Conservation (phyloP, 441 rosid genomes). For the Euphorbia celastroides region DNA sequence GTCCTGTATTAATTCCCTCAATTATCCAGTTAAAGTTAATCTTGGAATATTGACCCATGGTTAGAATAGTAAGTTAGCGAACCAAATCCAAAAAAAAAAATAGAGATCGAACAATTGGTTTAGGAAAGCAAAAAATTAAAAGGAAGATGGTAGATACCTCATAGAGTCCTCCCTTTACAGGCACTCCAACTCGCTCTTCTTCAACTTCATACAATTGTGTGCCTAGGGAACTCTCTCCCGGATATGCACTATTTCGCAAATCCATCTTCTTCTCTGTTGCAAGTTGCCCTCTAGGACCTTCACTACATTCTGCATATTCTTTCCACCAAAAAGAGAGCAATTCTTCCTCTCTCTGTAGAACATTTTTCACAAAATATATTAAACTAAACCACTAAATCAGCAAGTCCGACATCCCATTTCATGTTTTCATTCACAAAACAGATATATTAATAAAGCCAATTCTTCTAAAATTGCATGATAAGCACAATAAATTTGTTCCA, state of each 20-base stretch:
- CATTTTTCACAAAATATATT: constrained; percentile 14
- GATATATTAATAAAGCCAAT: neutral
- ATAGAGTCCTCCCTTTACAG: constrained; percentile 95
- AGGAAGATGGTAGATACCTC: constrained; percentile 48
- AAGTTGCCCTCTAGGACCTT: constrained; percentile 57
- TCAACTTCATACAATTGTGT: constrained; percentile 47
- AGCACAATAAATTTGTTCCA: neutral
- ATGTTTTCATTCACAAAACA: neutral
- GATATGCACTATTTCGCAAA: constrained; percentile 25
- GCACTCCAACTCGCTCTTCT: constrained; percentile 95
- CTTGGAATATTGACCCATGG: neutral
- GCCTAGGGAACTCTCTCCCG: constrained; percentile 30
- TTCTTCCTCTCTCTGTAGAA: constrained; percentile 78
- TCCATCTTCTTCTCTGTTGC: constrained; percentile 30
- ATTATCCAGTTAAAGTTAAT: neutral
- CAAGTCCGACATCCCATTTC: neutral
- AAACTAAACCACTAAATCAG: neutral
- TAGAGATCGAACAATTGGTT: neutral
- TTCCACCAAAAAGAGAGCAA: constrained; percentile 94
- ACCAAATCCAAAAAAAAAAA: neutral
- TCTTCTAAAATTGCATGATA: neutral
- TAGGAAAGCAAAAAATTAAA: constrained; percentile 9
- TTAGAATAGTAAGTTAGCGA: neutral
- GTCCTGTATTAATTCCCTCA: neutral
- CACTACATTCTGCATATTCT: constrained; percentile 95